Evolutionary conservation across 2,329 filamentous ascomycete genomes (phyloP), one percentile per base, ranked within the genome.

Genomic region (Escovopsis sp.): DNA sequence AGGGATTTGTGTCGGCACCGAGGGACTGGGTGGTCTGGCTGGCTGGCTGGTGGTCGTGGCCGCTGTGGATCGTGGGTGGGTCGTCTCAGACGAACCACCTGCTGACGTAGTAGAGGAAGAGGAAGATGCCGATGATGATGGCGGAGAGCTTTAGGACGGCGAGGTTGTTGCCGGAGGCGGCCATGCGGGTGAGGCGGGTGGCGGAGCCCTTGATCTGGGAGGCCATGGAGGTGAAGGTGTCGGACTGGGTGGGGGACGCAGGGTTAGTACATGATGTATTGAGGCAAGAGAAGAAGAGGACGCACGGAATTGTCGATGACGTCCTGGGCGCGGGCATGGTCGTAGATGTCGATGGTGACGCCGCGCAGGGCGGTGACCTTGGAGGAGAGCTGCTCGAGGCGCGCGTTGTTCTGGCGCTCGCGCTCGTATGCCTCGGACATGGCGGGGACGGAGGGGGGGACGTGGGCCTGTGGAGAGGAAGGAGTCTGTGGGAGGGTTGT

Each of bases 281-380:
- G 11, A 4, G 12, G 11, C 13, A 11, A 21, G 21, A 15, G 23
- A 17, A 16, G 15, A 14, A 14, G 32, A n/a, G 2, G 11, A 45
- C 74, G 39, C 68, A 92, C 84, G 27, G 83, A 88, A 51, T 75
- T 77, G 59, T 98, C 85, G 46, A 98, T 82, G 43, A 93, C 73
- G 45, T 81, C 75, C 49, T 96, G 88, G 48, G 83, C 75, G 39
- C 85, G 76, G 34, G 90, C 90, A 55, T 90, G 86, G 62, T 96
- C 87, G 69, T 96, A 94, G 52, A 98, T 98, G 63, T 98, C 86
- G 45, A 96, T 76, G 29, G 90, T 98, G 34, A 98, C 85, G 57
- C 82, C 83, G 52, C 88, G 85, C 43, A 98, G 72, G 35, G 86
- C 85, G 14, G 83, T 83, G 37, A 96, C 87, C 63, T 98, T 98